These are phyloP conservation scores for Piper longum DNA, from an alignment of 164 flowering plant species.

Conservation along the genomic window DNA sequence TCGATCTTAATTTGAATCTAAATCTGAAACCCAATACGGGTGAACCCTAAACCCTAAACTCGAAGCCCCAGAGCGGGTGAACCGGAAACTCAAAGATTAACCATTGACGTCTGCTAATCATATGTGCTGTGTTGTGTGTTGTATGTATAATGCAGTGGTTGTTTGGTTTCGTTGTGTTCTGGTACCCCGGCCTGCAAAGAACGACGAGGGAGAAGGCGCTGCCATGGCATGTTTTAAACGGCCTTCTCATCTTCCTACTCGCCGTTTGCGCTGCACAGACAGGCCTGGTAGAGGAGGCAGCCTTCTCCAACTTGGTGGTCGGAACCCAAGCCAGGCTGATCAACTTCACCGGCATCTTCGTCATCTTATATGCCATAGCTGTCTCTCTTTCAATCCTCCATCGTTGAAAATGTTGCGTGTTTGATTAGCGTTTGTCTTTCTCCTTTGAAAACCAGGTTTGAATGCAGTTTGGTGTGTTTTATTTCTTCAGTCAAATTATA, in stretches of 20 bases:
- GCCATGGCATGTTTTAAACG: conserved; percentile 15
- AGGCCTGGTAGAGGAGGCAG: conserved; percentile 38
- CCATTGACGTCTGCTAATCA: not conserved
- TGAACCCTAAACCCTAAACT: too few species aligned
- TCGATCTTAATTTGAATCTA: too few species aligned
- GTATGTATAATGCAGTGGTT: conserved; percentile 8
- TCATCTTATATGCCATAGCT: conserved; percentile 38
- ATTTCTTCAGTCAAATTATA: too few species aligned
- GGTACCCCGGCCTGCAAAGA: not conserved
- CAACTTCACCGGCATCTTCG: conserved; percentile 44
- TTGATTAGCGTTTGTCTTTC: too few species aligned
- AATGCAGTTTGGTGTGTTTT: too few species aligned
- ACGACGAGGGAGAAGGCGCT: conserved; percentile 1
- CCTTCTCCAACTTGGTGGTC: conserved; percentile 8
- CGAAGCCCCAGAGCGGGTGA: too few species aligned
- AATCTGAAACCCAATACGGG: too few species aligned
- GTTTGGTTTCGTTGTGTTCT: conserved; percentile 8
- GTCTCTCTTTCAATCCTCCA: conserved; percentile 11
- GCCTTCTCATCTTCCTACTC: conserved; percentile 46
- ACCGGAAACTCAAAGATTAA: not conserved
- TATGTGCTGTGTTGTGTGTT: not conserved
- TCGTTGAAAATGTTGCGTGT: not conserved
- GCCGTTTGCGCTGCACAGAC: conserved; percentile 47
- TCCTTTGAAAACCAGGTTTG: too few species aligned
- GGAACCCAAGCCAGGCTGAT: conserved; percentile 19